Evolutionary conservation across 1,139 yeast species (phyloP).

Genomic region (Insectozyma bohioensis): DNA sequence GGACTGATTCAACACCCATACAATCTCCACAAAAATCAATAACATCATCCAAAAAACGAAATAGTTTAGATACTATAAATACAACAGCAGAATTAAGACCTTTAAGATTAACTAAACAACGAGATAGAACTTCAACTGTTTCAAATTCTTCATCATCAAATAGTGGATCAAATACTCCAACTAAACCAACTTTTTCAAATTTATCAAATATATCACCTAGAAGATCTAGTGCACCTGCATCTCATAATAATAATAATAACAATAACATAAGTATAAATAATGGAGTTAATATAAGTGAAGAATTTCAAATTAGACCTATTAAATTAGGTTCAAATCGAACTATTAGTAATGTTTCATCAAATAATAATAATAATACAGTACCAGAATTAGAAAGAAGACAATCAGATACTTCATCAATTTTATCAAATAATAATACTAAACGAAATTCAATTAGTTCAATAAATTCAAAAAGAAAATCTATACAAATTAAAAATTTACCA

Average conservation of each 20-base stretch:
- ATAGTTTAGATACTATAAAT: conserved; percentile 1
- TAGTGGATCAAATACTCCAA: conserved; percentile 7
- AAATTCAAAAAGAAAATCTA: conserved; percentile 22
- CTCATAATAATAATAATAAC: background rate
- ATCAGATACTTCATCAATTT: conserved; percentile 5
- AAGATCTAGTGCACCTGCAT: conserved; percentile 5
- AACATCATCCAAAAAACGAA: conserved; percentile 3
- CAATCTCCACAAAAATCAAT: conserved; percentile 8
- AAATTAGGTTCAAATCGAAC: conserved; percentile 21
- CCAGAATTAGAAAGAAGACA: conserved; percentile 4
- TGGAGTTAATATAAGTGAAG: conserved; percentile 22
- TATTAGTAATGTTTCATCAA: conserved; percentile 12
- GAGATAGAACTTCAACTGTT: conserved; percentile 16
- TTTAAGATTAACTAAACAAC: conserved; percentile 33
- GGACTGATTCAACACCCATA: conserved; percentile 6
- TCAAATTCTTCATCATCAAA: conserved; percentile 13
- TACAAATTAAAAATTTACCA: conserved; percentile 41
- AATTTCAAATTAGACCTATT: conserved; percentile 36
- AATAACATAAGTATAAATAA: background rate
- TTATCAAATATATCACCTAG: conserved; percentile 7
- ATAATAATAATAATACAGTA: too few relatives aligned
- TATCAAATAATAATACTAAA: conserved; percentile 1
- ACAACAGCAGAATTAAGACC: conserved; percentile 24
- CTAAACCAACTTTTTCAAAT: conserved; percentile 5
- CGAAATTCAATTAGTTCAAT: conserved; percentile 4